Percentiles rank a stretch among this genome's conserved stretches.
These are phyloP conservation scores for Lipomyces orientalis DNA, from an alignment of 805 yeast genomes.

Conservation along the genomic window DNA sequence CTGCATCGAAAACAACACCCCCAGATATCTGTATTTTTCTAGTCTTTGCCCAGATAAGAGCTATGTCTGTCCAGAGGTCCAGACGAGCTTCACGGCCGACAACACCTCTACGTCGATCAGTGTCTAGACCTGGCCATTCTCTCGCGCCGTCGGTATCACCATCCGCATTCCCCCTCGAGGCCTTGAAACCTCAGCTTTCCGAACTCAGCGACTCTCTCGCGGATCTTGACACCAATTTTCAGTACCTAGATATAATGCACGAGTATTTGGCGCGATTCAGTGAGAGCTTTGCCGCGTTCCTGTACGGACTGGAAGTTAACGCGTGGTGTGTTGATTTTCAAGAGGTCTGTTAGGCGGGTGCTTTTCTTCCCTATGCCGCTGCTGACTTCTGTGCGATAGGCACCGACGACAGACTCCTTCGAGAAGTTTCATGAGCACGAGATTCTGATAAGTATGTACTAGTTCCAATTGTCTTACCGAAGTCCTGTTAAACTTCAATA, in stretches of 20 bases:
- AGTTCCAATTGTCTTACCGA: neutral
- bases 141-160: conserved; percentile 1
- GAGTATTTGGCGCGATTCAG: conserved; percentile 68
- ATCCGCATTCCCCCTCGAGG: conserved; percentile 31
- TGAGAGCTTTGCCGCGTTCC: conserved; percentile 75
- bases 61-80: conserved; percentile 29
- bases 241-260: conserved; percentile 63
- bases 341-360: conserved; percentile 34
- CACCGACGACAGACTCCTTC: conserved; percentile 33
- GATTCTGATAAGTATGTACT: conserved; percentile 17
- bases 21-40: neutral
- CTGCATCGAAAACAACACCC: neutral
- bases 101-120: conserved; percentile 36
- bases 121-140: conserved; percentile 26
- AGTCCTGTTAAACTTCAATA: neutral
- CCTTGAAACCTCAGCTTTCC: conserved; percentile 36
- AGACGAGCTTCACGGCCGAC: conserved; percentile 37
- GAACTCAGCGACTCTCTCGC: conserved; percentile 46
- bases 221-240: conserved; percentile 64
- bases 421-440: conserved; percentile 22
- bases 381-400: conserved; percentile 15
- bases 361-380: neutral
- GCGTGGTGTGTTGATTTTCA: conserved; percentile 85
- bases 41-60: neutral
- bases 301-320: conserved; percentile 81